These are phyloP conservation scores for Phyllosticta citrichinensis DNA, from an alignment of 2,329 filamentous ascomycete species.

Conservation along the genomic window DNA sequence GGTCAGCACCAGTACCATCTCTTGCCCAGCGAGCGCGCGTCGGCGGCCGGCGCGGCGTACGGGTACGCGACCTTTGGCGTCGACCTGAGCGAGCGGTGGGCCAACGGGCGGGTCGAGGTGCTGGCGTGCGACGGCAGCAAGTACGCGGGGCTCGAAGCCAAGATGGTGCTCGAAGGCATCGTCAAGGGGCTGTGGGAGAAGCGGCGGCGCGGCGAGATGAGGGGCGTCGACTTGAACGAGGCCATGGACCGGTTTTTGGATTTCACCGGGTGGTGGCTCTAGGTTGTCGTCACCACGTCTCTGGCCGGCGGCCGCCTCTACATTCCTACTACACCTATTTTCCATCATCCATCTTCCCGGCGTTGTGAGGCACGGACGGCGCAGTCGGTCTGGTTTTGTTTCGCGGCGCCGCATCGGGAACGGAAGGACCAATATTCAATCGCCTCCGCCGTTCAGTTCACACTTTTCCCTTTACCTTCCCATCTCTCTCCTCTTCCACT, in stretches of 20 bases:
- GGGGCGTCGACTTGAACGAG: constrained; percentile 25
- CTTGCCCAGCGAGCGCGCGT: constrained; percentile 12
- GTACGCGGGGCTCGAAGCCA: constrained; percentile 22
- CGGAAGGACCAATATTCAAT: not conserved
- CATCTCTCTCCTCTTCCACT: too few species aligned
- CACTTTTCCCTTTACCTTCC: too few species aligned
- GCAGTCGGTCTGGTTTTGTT: not conserved
- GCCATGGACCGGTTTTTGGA: constrained; percentile 26
- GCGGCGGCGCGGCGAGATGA: constrained; percentile 20
- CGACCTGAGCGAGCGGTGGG: constrained; percentile 27
- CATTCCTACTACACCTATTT: not conserved
- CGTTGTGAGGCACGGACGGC: not conserved
- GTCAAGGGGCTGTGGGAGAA: constrained; percentile 24
- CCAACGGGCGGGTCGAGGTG: constrained; percentile 22
- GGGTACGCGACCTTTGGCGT: constrained; percentile 29
- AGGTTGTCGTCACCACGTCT: not conserved
- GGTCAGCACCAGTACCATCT: not conserved
- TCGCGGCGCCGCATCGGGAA: not conserved
- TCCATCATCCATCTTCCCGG: not conserved
- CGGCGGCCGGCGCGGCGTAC: constrained; percentile 13
- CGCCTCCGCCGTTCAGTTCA: too few species aligned
- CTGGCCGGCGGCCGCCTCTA: not conserved
- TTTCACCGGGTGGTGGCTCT: constrained; percentile 19
- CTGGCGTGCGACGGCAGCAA: constrained; percentile 24
- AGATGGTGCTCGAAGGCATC: constrained; percentile 16